These are phyloP conservation scores for Cylindrotheca closterium DNA, from an alignment of 108 stramenopile species.

Conservation along the genomic window DNA sequence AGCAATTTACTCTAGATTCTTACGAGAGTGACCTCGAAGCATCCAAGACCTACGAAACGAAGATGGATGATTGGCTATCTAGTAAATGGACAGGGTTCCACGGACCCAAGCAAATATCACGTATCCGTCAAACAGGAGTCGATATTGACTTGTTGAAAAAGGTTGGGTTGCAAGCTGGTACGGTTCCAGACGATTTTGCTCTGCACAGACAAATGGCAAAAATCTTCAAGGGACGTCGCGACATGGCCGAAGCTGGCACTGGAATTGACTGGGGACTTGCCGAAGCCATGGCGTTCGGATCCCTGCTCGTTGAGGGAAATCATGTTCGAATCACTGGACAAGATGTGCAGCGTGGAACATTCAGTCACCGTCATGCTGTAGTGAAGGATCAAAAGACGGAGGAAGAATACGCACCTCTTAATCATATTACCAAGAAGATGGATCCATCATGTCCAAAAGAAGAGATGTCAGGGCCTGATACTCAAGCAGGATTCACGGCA, in stretches of 20 bases:
- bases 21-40: slow-evolving; percentile 92
- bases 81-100: slow-evolving; percentile 95
- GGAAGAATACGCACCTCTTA: slow-evolving; percentile 91
- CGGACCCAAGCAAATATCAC: slow-evolving; percentile 83
- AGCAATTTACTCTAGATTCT: slow-evolving; percentile 67
- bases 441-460: slow-evolving; percentile 82
- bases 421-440: slow-evolving; percentile 81
- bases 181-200: slow-evolving; percentile 89
- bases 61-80: slow-evolving; percentile 90
- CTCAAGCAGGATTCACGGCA: slow-evolving; percentile 90
- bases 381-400: slow-evolving; percentile 94
- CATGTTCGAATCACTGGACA: slow-evolving; percentile 98
- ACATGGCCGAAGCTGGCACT: slow-evolving; percentile 82
- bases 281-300: slow-evolving; percentile 98
- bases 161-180: slow-evolving; percentile 80
- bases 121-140: slow-evolving; percentile 92
- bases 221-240: slow-evolving; percentile 82
- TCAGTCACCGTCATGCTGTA: slow-evolving; percentile 96
- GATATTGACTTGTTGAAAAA: slow-evolving; percentile 76
- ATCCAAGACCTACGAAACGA: slow-evolving; percentile 83
- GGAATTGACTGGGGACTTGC: slow-evolving; percentile 99
- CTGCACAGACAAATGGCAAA: slow-evolving; percentile 93
- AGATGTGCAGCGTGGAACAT: slow-evolving; percentile 97
- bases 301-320: slow-evolving; percentile 95
- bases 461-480: slow-evolving; percentile 69